phyloP scores from a whole-genome alignment of 1,284 basidiomycete species.

The Inonotus obliquus region DNA sequence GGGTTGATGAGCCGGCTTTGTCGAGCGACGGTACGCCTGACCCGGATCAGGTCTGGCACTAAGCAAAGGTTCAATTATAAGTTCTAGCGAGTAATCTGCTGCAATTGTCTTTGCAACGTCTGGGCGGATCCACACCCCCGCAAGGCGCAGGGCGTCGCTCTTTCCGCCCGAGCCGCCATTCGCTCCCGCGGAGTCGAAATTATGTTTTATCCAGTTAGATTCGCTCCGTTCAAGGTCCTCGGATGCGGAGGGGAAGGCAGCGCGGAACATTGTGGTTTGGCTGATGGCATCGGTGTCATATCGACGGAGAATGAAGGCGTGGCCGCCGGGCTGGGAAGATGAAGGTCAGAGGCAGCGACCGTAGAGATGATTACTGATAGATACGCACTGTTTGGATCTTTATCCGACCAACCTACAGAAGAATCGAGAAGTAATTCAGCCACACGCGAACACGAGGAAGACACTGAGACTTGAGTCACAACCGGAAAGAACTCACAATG shows the following conservation, averaged over 20 bases:
- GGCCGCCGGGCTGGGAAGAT: constrained; percentile 51
- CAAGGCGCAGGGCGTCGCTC: constrained; percentile 65
- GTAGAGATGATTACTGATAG: constrained; percentile 3
- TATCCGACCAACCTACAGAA: constrained; percentile 73
- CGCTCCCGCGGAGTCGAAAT: constrained; percentile 74
- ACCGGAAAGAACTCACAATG: constrained; percentile 37
- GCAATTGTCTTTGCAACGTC: constrained; percentile 66
- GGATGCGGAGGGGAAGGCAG: constrained; percentile 85
- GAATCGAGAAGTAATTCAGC: constrained; percentile 10
- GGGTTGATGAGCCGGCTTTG: constrained; percentile 16
- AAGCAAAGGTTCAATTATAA: constrained; percentile 63
- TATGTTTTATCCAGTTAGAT: constrained; percentile 80
- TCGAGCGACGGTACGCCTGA: constrained; percentile 67
- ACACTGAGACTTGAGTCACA: too few relatives aligned
- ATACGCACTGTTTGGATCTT: constrained; percentile 85
- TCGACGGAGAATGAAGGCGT: constrained; percentile 93
- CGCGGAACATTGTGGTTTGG: constrained; percentile 96
- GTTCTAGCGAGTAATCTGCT: constrained; percentile 53
- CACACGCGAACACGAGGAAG: constrained; percentile 20
- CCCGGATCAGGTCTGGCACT: constrained; percentile 75
- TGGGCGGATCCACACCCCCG: constrained; percentile 86
- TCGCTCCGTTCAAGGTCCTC: constrained; percentile 82
- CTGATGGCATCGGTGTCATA: constrained; percentile 96
- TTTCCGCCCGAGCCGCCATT: constrained; percentile 60
- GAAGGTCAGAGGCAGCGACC: constrained; percentile 18